A percentile compares a stretch with the other conserved stretches of the same genome.
Conservation (phyloP, 345 rosid species). For the Raphanus sativus region DNA sequence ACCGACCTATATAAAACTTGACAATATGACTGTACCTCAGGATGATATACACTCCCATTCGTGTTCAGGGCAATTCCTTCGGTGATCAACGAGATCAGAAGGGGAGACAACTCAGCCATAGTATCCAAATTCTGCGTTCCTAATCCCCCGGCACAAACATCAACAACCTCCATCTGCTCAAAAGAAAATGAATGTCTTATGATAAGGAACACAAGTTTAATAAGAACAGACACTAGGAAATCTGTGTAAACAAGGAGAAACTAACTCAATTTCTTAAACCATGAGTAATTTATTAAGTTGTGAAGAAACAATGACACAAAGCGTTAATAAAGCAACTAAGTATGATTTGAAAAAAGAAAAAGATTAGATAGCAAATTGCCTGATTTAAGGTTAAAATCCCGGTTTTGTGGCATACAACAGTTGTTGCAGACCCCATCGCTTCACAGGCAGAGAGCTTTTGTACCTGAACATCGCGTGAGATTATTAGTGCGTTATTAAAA, state of each 20-base stretch:
- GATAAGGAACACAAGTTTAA: background rate
- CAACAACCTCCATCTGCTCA: constrained; percentile 1
- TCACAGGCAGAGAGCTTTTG: constrained; percentile 3
- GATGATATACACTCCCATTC: background rate
- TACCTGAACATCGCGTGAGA: background rate
- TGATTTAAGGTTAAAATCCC: background rate
- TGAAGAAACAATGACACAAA: background rate
- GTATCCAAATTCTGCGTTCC: background rate
- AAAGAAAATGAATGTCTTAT: background rate
- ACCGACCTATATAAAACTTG: background rate
- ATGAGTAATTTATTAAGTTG: no score
- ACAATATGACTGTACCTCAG: background rate
- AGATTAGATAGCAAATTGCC: background rate
- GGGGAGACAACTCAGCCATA: background rate
- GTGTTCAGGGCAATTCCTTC: constrained; percentile 4
- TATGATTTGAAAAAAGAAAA: background rate
- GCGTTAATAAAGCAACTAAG: background rate
- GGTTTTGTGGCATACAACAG: background rate
- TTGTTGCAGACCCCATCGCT: constrained; percentile 4
- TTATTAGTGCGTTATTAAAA: background rate
- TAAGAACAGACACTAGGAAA: background rate
- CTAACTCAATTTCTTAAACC: no score
- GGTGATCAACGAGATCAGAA: background rate
- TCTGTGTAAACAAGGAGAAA: no score
- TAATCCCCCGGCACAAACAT: background rate